Evolutionary conservation across 2,329 filamentous ascomycete species (phyloP).

Genomic region (Colletotrichum tanaceti): DNA sequence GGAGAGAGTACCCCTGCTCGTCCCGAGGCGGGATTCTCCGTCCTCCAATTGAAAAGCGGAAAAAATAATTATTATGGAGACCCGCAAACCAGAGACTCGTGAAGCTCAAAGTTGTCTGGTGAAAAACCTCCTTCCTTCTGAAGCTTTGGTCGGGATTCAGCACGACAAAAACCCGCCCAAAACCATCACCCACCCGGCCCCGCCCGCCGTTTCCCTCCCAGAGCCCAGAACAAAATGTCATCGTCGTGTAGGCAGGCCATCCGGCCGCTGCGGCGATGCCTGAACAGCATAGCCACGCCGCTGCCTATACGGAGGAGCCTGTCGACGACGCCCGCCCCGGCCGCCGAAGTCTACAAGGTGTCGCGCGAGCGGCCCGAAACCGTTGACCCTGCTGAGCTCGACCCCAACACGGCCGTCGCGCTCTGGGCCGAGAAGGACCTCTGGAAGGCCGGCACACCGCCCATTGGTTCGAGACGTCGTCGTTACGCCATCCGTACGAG

Average conservation of each 20-base stretch:
- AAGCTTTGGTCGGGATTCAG: constrained; percentile 16
- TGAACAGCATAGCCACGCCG: constrained; percentile 56
- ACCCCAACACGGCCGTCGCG: constrained; percentile 76
- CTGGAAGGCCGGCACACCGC: constrained; percentile 74
- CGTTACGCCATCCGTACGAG: constrained; percentile 76
- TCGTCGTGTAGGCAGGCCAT: constrained; percentile 68
- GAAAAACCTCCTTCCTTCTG: constrained; percentile 18
- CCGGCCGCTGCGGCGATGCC: constrained; percentile 66
- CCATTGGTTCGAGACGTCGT: constrained; percentile 86
- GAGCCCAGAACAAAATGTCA: constrained; percentile 56
- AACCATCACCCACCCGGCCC: constrained; percentile 14
- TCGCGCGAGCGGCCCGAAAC: constrained; percentile 38
- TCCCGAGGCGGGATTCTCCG: constrained; percentile 39
- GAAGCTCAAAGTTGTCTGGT: constrained; percentile 27
- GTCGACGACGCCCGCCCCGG: constrained; percentile 50
- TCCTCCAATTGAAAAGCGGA: constrained; percentile 35
- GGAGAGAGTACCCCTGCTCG: constrained; percentile 19
- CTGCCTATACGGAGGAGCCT: constrained; percentile 44
- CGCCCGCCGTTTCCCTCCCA: constrained; percentile 6
- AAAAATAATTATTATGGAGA: constrained; percentile 40
- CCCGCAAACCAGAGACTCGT: constrained; percentile 30
- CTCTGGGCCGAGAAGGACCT: constrained; percentile 74
- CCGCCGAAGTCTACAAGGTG: constrained; percentile 46
- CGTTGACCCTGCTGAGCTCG: constrained; percentile 59
- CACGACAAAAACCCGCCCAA: constrained; percentile 9